These are phyloP conservation scores for Monosporozyma siamensis DNA, from an alignment of 805 yeast species.

Conservation along the genomic window DNA sequence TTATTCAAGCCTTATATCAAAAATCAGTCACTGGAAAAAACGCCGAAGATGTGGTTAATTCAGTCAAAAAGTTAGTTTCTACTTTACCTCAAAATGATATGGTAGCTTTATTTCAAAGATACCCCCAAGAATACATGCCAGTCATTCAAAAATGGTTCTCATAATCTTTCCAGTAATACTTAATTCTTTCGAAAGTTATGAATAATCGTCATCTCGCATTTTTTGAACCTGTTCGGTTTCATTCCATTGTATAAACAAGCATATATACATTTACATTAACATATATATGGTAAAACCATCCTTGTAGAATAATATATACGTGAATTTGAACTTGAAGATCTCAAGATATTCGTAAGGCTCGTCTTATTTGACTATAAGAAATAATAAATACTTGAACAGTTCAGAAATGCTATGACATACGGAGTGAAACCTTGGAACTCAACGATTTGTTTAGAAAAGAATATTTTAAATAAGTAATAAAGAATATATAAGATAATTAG, in stretches of 20 bases:
- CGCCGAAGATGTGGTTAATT: conserved; percentile 53
- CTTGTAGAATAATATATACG: not conserved
- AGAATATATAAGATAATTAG: not conserved
- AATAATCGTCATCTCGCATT: not conserved
- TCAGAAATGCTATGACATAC: too few relatives aligned
- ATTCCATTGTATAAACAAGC: not conserved
- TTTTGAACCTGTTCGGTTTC: not conserved
- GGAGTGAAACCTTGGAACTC: too few relatives aligned
- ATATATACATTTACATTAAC: not conserved
- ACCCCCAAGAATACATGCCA: conserved; percentile 51
- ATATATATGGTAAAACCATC: not conserved
- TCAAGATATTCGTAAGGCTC: too few relatives aligned
- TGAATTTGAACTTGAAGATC: too few relatives aligned
- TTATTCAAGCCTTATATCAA: conserved; percentile 65
- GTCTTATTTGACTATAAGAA: too few relatives aligned
- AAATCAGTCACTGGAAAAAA: conserved; percentile 59
- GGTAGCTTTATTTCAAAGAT: conserved; percentile 49
- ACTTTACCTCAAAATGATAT: conserved; percentile 64
- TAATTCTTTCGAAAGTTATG: not conserved
- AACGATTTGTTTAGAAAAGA: not conserved
- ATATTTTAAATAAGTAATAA: not conserved
- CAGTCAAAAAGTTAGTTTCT: conserved; percentile 56
- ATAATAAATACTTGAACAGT: too few relatives aligned
- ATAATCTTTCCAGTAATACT: conserved; percentile 8
- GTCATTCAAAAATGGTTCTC: conserved; percentile 54